phyloP scores from a whole-genome alignment of 495 filamentous ascomycete genomes.

The Talaromyces stipitatus region DNA sequence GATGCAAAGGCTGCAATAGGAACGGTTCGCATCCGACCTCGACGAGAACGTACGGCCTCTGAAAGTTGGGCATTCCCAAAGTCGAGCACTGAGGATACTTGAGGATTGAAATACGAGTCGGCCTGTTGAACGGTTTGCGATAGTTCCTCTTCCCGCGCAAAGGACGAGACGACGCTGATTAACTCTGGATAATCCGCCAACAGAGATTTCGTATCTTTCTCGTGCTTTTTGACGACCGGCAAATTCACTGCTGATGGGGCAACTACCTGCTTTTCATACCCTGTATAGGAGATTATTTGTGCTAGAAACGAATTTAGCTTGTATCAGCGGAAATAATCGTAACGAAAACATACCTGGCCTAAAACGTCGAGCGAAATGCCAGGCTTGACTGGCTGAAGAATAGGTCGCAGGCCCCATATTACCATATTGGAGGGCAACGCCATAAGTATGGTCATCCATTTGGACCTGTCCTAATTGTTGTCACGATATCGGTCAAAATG shows the following conservation, averaged over 20 bases:
- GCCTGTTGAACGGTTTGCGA: conserved; percentile 23
- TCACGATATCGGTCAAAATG: not conserved
- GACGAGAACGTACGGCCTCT: conserved; percentile 19
- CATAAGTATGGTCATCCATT: conserved; percentile 51
- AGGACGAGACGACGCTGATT: conserved; percentile 20
- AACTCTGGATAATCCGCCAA: conserved; percentile 31
- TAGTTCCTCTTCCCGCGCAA: conserved; percentile 20
- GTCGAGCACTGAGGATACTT: conserved; percentile 31
- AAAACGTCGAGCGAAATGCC: conserved; percentile 47
- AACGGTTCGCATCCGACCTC: conserved; percentile 19
- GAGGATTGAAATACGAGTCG: conserved; percentile 28
- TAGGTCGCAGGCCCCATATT: conserved; percentile 54
- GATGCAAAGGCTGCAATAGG: conserved; percentile 35
- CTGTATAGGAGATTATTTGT: conserved; percentile 23
- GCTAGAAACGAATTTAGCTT: conserved; percentile 16
- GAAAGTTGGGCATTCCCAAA: conserved; percentile 28
- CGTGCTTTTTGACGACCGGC: conserved; percentile 8
- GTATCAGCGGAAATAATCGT: not conserved
- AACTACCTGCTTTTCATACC: conserved; percentile 24
- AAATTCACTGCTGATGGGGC: conserved; percentile 10
- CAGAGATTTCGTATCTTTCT: conserved; percentile 12
- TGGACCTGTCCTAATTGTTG: conserved; percentile 19
- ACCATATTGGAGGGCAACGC: conserved; percentile 55
- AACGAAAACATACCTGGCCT: conserved; percentile 15
- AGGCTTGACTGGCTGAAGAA: conserved; percentile 41